phyloP scores from a whole-genome alignment of 2,329 filamentous ascomycete species.

The Exophiala mesophila region DNA sequence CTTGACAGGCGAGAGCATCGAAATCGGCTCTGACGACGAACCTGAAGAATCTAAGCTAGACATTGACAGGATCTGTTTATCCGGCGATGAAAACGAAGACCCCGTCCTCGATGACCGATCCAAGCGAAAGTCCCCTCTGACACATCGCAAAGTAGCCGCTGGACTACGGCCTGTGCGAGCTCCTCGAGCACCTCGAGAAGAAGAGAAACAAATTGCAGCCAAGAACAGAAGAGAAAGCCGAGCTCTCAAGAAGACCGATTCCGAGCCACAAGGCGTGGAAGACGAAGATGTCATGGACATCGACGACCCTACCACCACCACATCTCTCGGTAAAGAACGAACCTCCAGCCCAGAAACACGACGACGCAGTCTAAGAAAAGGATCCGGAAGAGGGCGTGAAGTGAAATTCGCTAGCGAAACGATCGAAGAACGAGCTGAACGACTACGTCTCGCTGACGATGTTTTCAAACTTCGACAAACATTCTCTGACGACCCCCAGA shows the following conservation, averaged over 20 bases:
- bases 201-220: slow-evolving; percentile 3
- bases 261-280: slow-evolving; percentile 13
- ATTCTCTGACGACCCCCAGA: slow-evolving; percentile 4
- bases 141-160: slow-evolving; percentile 36
- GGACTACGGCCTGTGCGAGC: slow-evolving; percentile 16
- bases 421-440: slow-evolving; percentile 25
- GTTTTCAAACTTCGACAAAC: slow-evolving; percentile 18
- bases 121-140: slow-evolving; percentile 42
- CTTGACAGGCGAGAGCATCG: slow-evolving; percentile 29
- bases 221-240: slow-evolving; percentile 2
- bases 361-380: slow-evolving; percentile 39
- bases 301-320: slow-evolving; percentile 24
- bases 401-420: slow-evolving; percentile 20
- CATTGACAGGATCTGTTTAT: slow-evolving; percentile 55
- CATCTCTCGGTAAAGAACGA: slow-evolving; percentile 32
- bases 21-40: slow-evolving; percentile 49
- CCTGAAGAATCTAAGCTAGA: slow-evolving; percentile 39
- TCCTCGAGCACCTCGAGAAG: slow-evolving; percentile 16
- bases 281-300: slow-evolving; percentile 24
- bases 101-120: slow-evolving; percentile 34
- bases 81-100: slow-evolving; percentile 47
- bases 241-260: slow-evolving; percentile 8
- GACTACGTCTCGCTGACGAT: slow-evolving; percentile 29
- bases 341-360: slow-evolving; percentile 37
- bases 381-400: slow-evolving; percentile 18